A percentile compares a stretch with the other conserved stretches of the same genome.
Evolutionary conservation across 257 asterid genomes (phyloP).

Genomic region (Prunella vulgaris): DNA sequence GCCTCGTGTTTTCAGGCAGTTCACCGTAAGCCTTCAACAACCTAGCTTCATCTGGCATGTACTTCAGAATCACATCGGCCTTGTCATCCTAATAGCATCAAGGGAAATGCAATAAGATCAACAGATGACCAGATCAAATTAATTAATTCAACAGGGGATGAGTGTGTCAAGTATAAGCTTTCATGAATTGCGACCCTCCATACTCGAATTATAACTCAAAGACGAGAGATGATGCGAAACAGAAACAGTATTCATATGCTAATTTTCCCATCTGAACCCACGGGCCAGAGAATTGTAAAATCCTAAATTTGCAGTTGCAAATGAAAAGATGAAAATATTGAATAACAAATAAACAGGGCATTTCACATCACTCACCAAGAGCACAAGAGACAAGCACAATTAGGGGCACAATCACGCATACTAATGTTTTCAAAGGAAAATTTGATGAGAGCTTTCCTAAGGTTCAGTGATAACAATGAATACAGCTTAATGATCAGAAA

Average conservation of each 20-base stretch:
- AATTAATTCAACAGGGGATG: background rate
- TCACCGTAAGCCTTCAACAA: constrained; percentile 88
- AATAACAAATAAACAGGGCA: background rate
- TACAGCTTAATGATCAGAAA: background rate
- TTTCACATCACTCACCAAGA: too few relatives aligned
- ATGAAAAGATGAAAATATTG: background rate
- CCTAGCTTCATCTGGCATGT: constrained; percentile 95
- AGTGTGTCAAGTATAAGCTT: background rate
- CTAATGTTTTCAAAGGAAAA: background rate
- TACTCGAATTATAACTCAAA: background rate
- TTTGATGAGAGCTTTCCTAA: background rate
- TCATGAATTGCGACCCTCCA: background rate
- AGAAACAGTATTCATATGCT: background rate
- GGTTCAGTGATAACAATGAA: background rate
- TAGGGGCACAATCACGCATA: background rate
- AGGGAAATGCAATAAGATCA: background rate
- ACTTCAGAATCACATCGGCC: constrained; percentile 85
- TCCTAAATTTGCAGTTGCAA: background rate
- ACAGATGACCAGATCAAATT: background rate
- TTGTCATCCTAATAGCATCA: constrained; percentile 61
- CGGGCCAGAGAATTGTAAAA: background rate
- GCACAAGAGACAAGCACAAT: background rate
- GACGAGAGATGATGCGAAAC: background rate
- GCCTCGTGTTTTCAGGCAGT: constrained; percentile 84
- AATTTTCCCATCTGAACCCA: background rate